Evolutionary conservation across 352 stramenopile species (phyloP).

Genomic region (Blastocystis sp.): DNA sequence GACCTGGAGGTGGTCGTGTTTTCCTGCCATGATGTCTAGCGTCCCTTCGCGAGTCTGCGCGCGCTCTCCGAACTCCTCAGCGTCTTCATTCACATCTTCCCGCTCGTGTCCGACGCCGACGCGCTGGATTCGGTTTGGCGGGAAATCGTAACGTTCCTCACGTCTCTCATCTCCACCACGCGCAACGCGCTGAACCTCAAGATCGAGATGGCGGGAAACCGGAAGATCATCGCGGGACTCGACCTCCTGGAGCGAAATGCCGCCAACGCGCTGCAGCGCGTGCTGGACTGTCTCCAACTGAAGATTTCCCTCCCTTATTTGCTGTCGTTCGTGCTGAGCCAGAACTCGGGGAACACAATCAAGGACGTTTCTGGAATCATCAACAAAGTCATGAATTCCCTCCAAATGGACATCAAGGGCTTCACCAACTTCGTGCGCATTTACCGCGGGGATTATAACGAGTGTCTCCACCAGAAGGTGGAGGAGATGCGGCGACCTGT

Average conservation of each 20-base stretch:
- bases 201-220: slow-evolving; percentile 30
- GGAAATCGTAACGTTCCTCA: not conserved
- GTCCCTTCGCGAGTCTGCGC: not conserved
- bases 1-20: slow-evolving; percentile 23
- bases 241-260: slow-evolving; percentile 1
- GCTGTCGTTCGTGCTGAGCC: slow-evolving; percentile 18
- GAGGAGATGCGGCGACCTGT: slow-evolving; percentile 23
- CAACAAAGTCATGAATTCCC: slow-evolving; percentile 26
- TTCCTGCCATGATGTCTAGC: not conserved
- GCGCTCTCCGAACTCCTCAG: not conserved
- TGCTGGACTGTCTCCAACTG: slow-evolving; percentile 22
- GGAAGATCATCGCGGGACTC: slow-evolving; percentile 48
- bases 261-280: not conserved
- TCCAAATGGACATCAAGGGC: slow-evolving; percentile 43
- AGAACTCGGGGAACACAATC: slow-evolving; percentile 27
- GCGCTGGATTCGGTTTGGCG: slow-evolving; percentile 1
- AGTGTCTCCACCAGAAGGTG: slow-evolving; percentile 5
- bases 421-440: slow-evolving; percentile 42
- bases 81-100: not conserved
- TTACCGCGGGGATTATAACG: slow-evolving; percentile 47
- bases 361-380: slow-evolving; percentile 30
- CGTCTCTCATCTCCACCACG: not conserved
- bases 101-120: not conserved
- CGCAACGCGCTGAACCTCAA: slow-evolving; percentile 28
- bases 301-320: slow-evolving; percentile 23